Base-by-base conservation (phyloP, 768 basidiomycete species). In the Suillus bovinus region DNA sequence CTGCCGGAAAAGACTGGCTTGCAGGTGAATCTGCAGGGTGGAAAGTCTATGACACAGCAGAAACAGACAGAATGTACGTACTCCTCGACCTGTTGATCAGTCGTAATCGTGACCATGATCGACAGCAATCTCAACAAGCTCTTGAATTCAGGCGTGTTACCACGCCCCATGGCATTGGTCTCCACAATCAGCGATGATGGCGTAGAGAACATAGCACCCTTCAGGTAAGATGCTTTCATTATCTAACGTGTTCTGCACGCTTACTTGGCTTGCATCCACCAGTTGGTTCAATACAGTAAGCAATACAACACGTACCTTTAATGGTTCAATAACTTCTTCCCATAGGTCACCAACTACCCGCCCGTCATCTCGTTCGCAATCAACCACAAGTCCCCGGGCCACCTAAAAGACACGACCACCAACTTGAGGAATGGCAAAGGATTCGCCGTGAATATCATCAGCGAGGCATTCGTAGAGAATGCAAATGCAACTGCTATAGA, bases 381-480 rank as follows among this genome's bases (percentile, higher is more conserved):
- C 46, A 4, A 33, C 16, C 52, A 58, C 33, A 66, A 63, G 17
- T 64, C 64, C 5, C 66, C 66, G n/a, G 64, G 27, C 2, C 56
- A 68, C 22, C 27, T 70, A 44, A 77, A 78, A 61, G 86, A 86
- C 61, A 83, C 82, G 2, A 68, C 76, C 34, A 65, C 66, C 24
- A 86, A 85, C 64, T 82, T 85, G 66, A 74, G 71, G 66, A 72
- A 71, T 1, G 79, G 78, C 33, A 80, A 81, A 50, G 70, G 63
- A 7, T 87, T 86, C 70, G 80, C 80, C 5, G 80, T 84, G 31
- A 84, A 82, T 64, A 83, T 84, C 68, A 86, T 87, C 68, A 84
- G 82, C 47, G 84, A 85, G 65, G 75, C 80, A 3, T 81, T 74
- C 44, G 38, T 77, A 2, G 72, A 81, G 60, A 69, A 73, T 6